Evolutionary conservation across 2,329 filamentous ascomycete species (phyloP).

Genomic region (Calonectria hawksworthii): DNA sequence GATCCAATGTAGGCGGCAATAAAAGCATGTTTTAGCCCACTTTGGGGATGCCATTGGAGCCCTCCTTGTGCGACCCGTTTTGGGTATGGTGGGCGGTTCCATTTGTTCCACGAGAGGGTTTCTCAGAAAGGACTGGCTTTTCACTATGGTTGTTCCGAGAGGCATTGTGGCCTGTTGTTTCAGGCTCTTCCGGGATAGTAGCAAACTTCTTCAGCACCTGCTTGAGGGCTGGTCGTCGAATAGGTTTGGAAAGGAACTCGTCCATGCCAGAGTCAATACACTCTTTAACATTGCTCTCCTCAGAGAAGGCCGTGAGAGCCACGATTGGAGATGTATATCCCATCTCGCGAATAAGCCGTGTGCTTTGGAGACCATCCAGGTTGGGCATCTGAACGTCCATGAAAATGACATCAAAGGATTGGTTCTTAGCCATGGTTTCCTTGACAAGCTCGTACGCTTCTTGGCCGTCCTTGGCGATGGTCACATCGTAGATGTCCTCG

Average conservation of each 20-base stretch:
- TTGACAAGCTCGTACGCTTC: slow-evolving; percentile 91
- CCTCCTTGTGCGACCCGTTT: not conserved
- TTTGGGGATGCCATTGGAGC: slow-evolving; percentile 27
- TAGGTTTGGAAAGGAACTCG: slow-evolving; percentile 84
- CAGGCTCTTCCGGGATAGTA: slow-evolving; percentile 80
- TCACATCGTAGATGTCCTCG: slow-evolving; percentile 88
- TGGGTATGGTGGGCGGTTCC: slow-evolving; percentile 25
- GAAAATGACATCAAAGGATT: slow-evolving; percentile 88
- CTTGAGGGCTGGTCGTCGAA: slow-evolving; percentile 86
- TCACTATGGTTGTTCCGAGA: slow-evolving; percentile 10
- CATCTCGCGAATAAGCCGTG: slow-evolving; percentile 85
- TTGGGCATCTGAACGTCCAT: slow-evolving; percentile 99
- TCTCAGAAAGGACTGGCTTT: slow-evolving; percentile 36
- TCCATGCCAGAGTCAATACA: slow-evolving; percentile 94
- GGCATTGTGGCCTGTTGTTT: slow-evolving; percentile 30
- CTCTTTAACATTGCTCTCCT: slow-evolving; percentile 89
- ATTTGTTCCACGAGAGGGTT: slow-evolving; percentile 35
- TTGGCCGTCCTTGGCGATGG: slow-evolving; percentile 87
- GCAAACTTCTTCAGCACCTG: slow-evolving; percentile 88
- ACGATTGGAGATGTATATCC: slow-evolving; percentile 92
- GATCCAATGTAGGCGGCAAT: not conserved
- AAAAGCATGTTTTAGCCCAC: slow-evolving; percentile 28
- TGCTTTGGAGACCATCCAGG: slow-evolving; percentile 89
- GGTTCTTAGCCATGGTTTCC: slow-evolving; percentile 80
- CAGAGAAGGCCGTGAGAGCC: slow-evolving; percentile 89